These are phyloP conservation scores for Rhodotorula graminis DNA, from an alignment of 768 basidiomycete genomes.

Conservation along the genomic window DNA sequence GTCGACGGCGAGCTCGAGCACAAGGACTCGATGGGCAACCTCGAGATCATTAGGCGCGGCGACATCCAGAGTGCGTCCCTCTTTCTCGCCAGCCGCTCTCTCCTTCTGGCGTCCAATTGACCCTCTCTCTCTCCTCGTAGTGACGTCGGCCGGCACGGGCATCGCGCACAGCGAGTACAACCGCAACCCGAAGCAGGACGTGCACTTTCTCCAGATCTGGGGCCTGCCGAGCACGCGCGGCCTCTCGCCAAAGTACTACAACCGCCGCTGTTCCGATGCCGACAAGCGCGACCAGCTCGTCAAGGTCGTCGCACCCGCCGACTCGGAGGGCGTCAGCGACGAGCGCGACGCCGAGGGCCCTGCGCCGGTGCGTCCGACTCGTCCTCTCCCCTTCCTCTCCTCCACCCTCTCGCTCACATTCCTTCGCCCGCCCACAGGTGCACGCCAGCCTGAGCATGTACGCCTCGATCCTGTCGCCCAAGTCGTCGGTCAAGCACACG, in stretches of 20 bases:
- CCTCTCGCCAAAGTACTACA: constrained; percentile 76
- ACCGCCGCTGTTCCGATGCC: constrained; percentile 72
- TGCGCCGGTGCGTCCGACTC: constrained; percentile 57
- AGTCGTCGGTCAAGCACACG: constrained; percentile 55
- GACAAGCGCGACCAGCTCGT: constrained; percentile 72
- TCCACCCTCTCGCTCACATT: constrained; percentile 48
- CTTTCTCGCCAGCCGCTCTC: neutral
- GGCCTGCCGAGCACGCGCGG: constrained; percentile 52
- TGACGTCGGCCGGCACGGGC: constrained; percentile 77
- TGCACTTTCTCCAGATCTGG: constrained; percentile 61
- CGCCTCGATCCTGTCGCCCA: constrained; percentile 65
- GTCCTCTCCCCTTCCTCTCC: neutral
- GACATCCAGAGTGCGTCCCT: constrained; percentile 68
- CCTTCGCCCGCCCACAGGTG: constrained; percentile 22
- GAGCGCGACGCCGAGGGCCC: constrained; percentile 69
- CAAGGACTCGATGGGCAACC: constrained; percentile 86
- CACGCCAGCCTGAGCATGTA: constrained; percentile 57
- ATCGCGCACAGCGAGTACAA: constrained; percentile 76
- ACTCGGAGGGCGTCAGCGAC: constrained; percentile 56
- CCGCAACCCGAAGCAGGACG: constrained; percentile 47
- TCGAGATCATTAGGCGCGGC: constrained; percentile 80
- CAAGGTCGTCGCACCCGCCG: constrained; percentile 69
- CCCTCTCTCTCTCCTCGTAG: neutral
- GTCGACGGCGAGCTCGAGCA: constrained; percentile 74
- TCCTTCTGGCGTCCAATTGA: neutral